These are phyloP conservation scores for Colletotrichum trifolii DNA, from an alignment of 2,329 filamentous ascomycete genomes.

Conservation along the genomic window DNA sequence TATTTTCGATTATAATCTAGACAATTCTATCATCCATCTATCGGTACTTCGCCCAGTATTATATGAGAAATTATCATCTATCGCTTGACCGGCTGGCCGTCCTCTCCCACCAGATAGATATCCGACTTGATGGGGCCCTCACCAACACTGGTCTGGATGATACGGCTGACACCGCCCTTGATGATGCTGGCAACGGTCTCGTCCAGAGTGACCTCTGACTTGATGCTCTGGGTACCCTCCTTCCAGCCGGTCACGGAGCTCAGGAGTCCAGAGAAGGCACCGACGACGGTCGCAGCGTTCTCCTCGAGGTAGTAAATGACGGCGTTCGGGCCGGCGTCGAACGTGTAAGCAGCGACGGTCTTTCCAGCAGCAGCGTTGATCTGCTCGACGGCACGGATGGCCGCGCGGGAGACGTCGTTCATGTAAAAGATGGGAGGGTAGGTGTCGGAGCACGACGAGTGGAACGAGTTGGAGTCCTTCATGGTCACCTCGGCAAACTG, in stretches of 20 bases:
- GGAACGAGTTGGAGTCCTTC: constrained; percentile 97
- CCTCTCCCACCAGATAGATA: constrained; percentile 78
- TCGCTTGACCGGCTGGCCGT: constrained; percentile 61
- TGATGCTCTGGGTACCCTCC: constrained; percentile 63
- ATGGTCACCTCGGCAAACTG: constrained; percentile 91
- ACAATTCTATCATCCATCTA: constrained; percentile 1
- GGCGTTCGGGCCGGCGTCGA: constrained; percentile 96
- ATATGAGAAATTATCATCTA: constrained; percentile 20
- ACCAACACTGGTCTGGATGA: constrained; percentile 92
- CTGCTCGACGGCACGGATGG: constrained; percentile 87
- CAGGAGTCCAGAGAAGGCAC: constrained; percentile 78
- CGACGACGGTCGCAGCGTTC: constrained; percentile 78
- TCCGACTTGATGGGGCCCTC: constrained; percentile 87
- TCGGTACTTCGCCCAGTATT: background rate
- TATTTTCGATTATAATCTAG: background rate
- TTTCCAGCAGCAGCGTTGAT: constrained; percentile 85
- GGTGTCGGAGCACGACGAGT: constrained; percentile 93
- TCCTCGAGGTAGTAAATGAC: constrained; percentile 95
- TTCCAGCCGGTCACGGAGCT: constrained; percentile 78
- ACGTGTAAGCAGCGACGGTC: constrained; percentile 92
- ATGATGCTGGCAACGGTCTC: constrained; percentile 73
- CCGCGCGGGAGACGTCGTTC: constrained; percentile 90
- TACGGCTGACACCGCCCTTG: constrained; percentile 83
- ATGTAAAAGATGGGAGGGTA: constrained; percentile 99
- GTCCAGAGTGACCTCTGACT: constrained; percentile 69